Percentiles rank a stretch among this genome's conserved stretches.
These are phyloP conservation scores for Plectranthus barbatus DNA, from an alignment of 257 asterid species.

Conservation along the genomic window DNA sequence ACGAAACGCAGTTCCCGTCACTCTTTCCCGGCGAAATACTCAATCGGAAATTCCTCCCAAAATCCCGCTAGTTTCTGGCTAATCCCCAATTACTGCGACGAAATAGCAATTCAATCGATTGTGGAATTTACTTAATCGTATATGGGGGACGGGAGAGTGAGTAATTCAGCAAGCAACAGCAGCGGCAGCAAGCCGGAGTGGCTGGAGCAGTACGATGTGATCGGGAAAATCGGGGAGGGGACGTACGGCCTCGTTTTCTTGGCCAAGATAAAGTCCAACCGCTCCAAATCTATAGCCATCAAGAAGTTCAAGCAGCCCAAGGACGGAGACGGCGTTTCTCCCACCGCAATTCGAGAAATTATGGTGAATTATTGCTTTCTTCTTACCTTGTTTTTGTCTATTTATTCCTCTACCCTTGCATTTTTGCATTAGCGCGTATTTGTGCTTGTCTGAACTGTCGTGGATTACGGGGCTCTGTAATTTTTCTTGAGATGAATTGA, in stretches of 20 bases:
- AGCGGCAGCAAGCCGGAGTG: slow-evolving; percentile 81
- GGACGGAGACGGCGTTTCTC: slow-evolving; percentile 97
- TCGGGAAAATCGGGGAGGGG: slow-evolving; percentile 95
- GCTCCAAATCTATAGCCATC: slow-evolving; percentile 78
- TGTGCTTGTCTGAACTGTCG: neutral
- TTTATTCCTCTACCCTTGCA: too few relatives aligned
- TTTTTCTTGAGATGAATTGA: neutral
- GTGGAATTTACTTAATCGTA: neutral
- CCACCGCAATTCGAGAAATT: slow-evolving; percentile 98
- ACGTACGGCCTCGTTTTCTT: slow-evolving; percentile 93
- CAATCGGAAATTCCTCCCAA: neutral
- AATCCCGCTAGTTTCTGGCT: neutral
- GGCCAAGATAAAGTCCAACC: slow-evolving; percentile 75
- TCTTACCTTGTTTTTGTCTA: too few relatives aligned
- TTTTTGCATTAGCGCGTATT: neutral
- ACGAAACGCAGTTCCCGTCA: neutral
- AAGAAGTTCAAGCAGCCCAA: slow-evolving; percentile 98
- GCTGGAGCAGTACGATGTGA: slow-evolving; percentile 88
- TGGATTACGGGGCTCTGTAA: neutral
- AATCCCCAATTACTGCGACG: neutral
- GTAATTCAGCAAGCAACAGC: slow-evolving; percentile 33
- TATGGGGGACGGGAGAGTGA: slow-evolving; percentile 49
- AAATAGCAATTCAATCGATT: neutral
- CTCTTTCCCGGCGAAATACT: neutral
- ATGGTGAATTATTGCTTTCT: slow-evolving; percentile 40